Base-by-base conservation (phyloP, 108 stramenopile species). In the Fragilaria crotonensis region DNA sequence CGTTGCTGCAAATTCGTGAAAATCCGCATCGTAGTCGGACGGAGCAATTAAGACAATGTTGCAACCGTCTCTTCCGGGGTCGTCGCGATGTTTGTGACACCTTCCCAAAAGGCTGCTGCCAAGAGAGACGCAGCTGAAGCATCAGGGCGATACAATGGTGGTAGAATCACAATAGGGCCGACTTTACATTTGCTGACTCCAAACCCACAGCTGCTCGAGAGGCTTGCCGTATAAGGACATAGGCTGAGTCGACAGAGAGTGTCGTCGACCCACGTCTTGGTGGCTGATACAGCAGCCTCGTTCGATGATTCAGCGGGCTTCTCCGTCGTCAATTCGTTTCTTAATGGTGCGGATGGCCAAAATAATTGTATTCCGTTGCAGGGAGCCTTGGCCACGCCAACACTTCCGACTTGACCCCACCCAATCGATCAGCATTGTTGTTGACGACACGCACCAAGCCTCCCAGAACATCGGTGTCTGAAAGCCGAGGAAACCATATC, bases 211-310 rank as follows among this genome's bases (percentile, higher is more conserved):
- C 78, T 33, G 78, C 74, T 33, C 71, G 67, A 25, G 51, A 66
- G 59, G 26, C 73, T 75, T 30, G 67, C 59, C 23, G 78, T 79
- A 58, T 79, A 76, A 1, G 78, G 78, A 45, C 78, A 79, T n/a
- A 79, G 62, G 27, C 50, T 45, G 30, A 72, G 68, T 36, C 62
- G 53, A 52, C 75, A 71, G 25, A 76, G 62, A 22, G 63, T 72
- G 28, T 75, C 50, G n/a, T 72, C 49, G n/a, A 79, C 62, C 78
- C 78, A 79, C 11, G 50, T 33, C 50, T 68, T 49, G 0, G 78
- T 79, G 28, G 54, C 53, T 2, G 33, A 4, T 19, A 33, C 20
- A 5, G 68, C 67, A n/a, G n/a, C 30, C 4, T 31, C 19, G 14
- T 50, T 54, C 14, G 36, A 11, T 41, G 36, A 41, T 14, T 41